These are phyloP conservation scores for Bolboschoenoplectus hybrid DNA, from an alignment of 202 grass and related monocot genomes.

Conservation along the genomic window DNA sequence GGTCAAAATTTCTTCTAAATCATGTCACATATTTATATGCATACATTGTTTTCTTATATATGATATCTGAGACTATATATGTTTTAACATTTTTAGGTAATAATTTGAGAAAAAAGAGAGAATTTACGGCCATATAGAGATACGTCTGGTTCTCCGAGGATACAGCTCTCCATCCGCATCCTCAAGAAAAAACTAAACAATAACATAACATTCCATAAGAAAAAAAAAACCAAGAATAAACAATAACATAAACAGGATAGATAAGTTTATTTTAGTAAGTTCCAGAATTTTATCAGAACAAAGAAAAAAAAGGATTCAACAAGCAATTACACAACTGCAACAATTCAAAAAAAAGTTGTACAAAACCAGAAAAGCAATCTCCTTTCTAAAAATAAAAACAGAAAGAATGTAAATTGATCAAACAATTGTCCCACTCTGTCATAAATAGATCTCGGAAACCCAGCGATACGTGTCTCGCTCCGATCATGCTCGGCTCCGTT, in stretches of 20 bases:
- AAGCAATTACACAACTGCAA: neutral
- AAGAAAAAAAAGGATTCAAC: neutral
- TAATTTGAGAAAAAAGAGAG: neutral
- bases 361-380: neutral
- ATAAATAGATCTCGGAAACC: conserved; percentile 35
- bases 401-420: conserved; percentile 4
- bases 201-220: neutral
- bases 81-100: neutral
- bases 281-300: neutral
- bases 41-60: neutral
- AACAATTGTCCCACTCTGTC: conserved; percentile 36
- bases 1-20: neutral
- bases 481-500: conserved; percentile 35
- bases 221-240: neutral
- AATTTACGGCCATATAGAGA: conserved; percentile 47
- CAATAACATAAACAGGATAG: neutral
- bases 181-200: conserved; percentile 2
- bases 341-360: neutral
- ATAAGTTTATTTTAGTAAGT: neutral
- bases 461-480: conserved; percentile 11
- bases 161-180: conserved; percentile 37
- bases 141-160: conserved; percentile 51
- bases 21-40: conserved; percentile 16
- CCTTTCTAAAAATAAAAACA: neutral
- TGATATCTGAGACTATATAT: neutral